These are phyloP conservation scores for Dryadomyces sulphureus DNA, from an alignment of 2,329 filamentous ascomycete species.

Conservation along the genomic window DNA sequence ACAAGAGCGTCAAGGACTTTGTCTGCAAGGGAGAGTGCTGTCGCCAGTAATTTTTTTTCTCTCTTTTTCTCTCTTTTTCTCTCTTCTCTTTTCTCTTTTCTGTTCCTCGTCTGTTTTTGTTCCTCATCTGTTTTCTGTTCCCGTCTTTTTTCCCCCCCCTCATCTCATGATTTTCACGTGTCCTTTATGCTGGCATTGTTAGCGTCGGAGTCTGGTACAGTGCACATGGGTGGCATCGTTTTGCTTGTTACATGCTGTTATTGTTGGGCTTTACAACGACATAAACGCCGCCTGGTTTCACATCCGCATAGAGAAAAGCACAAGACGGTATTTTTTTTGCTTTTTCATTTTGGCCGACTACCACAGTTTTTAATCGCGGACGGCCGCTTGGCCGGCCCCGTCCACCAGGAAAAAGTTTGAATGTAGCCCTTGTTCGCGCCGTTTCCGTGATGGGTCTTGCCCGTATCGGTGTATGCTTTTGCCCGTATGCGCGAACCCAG, in stretches of 20 bases:
- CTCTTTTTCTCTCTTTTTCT: background rate
- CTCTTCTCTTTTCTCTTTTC: background rate
- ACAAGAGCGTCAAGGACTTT: slow-evolving; percentile 14
- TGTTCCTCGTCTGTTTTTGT: background rate
- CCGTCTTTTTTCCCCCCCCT: background rate
- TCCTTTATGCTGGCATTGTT: background rate
- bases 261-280: background rate
- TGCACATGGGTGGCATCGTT: background rate
- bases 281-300: background rate
- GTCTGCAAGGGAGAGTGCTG: slow-evolving; percentile 15
- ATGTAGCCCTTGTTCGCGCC: slow-evolving; percentile 4
- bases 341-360: slow-evolving; percentile 1
- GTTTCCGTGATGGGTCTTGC: slow-evolving; percentile 1
- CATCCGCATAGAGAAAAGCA: background rate
- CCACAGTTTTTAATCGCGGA: background rate
- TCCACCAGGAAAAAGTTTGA: background rate
- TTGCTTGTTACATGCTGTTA: background rate
- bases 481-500: slow-evolving; percentile 1
- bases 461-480: background rate
- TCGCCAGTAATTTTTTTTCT: background rate
- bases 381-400: background rate
- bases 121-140: background rate
- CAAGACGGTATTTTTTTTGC: background rate
- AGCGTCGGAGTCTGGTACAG: background rate
- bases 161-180: background rate